A percentile compares a stretch with the other conserved stretches of the same genome.
These are phyloP conservation scores for Linnemannia elongata DNA, from an alignment of 192 early-diverging fungal species.

Conservation along the genomic window DNA sequence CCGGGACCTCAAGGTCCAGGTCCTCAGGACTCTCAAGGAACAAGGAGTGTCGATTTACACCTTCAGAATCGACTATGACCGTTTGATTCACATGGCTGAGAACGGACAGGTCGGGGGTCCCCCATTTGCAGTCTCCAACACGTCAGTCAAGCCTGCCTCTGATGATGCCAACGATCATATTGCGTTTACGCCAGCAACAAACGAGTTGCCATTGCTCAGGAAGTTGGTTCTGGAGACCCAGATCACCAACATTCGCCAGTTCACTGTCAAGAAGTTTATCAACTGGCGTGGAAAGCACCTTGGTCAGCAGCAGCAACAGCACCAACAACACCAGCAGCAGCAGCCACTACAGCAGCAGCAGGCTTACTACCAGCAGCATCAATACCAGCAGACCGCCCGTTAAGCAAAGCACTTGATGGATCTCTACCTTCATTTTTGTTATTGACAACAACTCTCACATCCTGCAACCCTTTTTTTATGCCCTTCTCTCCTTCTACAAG, in stretches of 20 bases:
- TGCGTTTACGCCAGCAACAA: constrained; percentile 32
- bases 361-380: constrained; percentile 20
- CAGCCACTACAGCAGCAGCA: neutral
- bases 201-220: constrained; percentile 64
- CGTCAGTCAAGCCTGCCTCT: neutral
- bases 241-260: constrained; percentile 65
- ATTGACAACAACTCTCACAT: neutral
- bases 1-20: constrained; percentile 63
- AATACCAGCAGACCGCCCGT: constrained; percentile 39
- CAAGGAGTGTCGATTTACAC: constrained; percentile 71
- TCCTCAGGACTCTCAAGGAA: constrained; percentile 65
- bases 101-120: constrained; percentile 62
- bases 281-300: constrained; percentile 62
- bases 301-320: constrained; percentile 30
- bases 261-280: constrained; percentile 70
- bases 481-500: neutral
- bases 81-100: constrained; percentile 62
- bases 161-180: constrained; percentile 19
- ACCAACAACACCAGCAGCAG: constrained; percentile 6
- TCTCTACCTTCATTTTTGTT: neutral
- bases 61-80: constrained; percentile 66
- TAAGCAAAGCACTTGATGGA: neutral
- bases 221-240: constrained; percentile 67
- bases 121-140: constrained; percentile 65
- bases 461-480: neutral